These are phyloP conservation scores for Corylus avellana DNA, from an alignment of 306 rosid species.

Conservation along the genomic window DNA sequence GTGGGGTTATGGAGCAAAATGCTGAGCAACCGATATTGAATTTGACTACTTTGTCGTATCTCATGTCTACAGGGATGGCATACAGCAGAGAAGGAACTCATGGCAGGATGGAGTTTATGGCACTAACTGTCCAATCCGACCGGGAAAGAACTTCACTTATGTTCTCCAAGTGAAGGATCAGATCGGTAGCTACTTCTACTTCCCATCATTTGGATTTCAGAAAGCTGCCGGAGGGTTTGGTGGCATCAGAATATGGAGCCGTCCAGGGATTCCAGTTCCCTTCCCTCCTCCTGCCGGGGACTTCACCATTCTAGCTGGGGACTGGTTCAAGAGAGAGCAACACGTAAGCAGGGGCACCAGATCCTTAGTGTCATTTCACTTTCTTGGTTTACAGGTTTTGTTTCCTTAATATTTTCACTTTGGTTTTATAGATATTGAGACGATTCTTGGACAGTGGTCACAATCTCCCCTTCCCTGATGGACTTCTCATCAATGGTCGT, in stretches of 20 bases:
- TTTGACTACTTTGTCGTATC: constrained; percentile 1
- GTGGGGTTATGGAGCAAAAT: not conserved
- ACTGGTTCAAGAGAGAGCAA: constrained; percentile 82
- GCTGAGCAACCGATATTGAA: not conserved
- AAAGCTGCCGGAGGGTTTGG: constrained; percentile 82
- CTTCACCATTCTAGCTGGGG: constrained; percentile 77
- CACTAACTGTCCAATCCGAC: constrained; percentile 66
- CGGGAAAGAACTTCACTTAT: constrained; percentile 63
- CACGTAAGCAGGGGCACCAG: constrained; percentile 40
- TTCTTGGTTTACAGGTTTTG: not conserved
- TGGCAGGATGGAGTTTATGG: constrained; percentile 77
- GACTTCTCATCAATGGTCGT: constrained; percentile 88
- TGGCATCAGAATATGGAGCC: constrained; percentile 83
- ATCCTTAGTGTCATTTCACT: constrained; percentile 19
- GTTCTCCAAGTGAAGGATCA: constrained; percentile 59
- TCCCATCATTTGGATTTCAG: constrained; percentile 63
- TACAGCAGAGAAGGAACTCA: constrained; percentile 93
- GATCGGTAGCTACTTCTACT: constrained; percentile 69
- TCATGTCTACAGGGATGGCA: constrained; percentile 69
- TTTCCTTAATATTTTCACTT: not conserved
- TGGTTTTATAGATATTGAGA: constrained; percentile 57
- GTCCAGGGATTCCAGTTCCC: constrained; percentile 91
- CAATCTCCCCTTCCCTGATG: constrained; percentile 85
- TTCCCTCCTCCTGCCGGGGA: constrained; percentile 91
- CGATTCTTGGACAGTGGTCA: constrained; percentile 68